These are phyloP conservation scores for Pseudocercospora musae DNA, from an alignment of 2,329 filamentous ascomycete genomes.

Conservation along the genomic window DNA sequence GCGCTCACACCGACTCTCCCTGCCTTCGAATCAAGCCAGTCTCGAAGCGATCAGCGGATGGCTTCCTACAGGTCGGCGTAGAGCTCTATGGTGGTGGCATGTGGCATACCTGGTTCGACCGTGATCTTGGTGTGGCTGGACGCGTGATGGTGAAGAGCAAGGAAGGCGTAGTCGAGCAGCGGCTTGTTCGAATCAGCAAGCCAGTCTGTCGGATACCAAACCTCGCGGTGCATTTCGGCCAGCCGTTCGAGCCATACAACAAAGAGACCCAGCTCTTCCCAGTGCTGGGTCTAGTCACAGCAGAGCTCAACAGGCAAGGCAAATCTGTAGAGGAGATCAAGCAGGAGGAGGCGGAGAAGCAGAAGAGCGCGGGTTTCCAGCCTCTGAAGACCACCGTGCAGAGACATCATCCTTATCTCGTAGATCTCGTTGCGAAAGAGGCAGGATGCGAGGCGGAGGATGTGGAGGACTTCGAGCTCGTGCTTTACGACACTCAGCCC, in stretches of 20 bases:
- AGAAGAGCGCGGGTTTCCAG: slow-evolving; percentile 53
- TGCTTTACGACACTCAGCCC: slow-evolving; percentile 96
- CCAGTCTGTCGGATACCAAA: slow-evolving; percentile 91
- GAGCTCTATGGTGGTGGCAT: slow-evolving; percentile 96
- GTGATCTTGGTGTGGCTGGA: slow-evolving; percentile 86
- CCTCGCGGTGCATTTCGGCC: slow-evolving; percentile 87
- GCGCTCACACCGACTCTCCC: slow-evolving; percentile 93
- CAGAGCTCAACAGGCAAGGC: slow-evolving; percentile 77
- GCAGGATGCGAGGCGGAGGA: slow-evolving; percentile 67
- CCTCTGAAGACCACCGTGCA: slow-evolving; percentile 75
- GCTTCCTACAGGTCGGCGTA: slow-evolving; percentile 90
- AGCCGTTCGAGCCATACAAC: slow-evolving; percentile 80
- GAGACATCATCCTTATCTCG: slow-evolving; percentile 82
- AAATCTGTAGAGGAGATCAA: slow-evolving; percentile 51
- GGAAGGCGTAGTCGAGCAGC: slow-evolving; percentile 73
- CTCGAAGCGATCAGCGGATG: slow-evolving; percentile 80
- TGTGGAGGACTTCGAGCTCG: slow-evolving; percentile 88
- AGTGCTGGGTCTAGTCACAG: slow-evolving; percentile 80
- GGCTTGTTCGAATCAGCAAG: slow-evolving; percentile 83
- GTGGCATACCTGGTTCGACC: slow-evolving; percentile 98
- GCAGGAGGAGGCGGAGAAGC: slow-evolving; percentile 39
- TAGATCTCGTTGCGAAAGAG: slow-evolving; percentile 80
- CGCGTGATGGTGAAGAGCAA: slow-evolving; percentile 72
- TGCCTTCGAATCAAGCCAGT: slow-evolving; percentile 91
- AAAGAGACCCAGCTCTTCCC: slow-evolving; percentile 96